phyloP scores from a whole-genome alignment of 108 stramenopile genomes.

The Pseudonitzschia multistriata region DNA sequence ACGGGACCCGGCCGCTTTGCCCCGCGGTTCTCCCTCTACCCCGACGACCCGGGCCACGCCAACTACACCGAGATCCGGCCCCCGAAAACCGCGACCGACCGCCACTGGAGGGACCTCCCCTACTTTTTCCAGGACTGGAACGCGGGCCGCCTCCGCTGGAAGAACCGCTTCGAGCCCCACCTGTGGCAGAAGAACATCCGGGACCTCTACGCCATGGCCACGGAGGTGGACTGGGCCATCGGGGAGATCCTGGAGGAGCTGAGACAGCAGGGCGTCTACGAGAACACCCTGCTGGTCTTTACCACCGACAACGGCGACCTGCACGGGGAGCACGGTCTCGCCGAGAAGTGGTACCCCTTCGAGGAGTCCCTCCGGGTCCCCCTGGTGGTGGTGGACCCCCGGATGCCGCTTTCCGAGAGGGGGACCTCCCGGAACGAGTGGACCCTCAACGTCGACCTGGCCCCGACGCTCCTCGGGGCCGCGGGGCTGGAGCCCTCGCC shows the following conservation, averaged over 20 bases:
- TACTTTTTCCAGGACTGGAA: conserved; percentile 43
- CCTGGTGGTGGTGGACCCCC: conserved; percentile 72
- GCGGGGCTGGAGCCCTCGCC: conserved; percentile 51
- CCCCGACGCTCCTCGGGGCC: conserved; percentile 72
- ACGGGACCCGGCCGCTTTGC: too few relatives aligned
- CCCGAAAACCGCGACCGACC: conserved; percentile 40
- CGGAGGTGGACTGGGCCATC: conserved; percentile 71
- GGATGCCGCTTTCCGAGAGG: conserved; percentile 48
- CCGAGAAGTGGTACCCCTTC: conserved; percentile 70
- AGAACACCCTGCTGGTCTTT: conserved; percentile 79
- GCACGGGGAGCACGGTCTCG: conserved; percentile 50
- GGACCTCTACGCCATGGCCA: conserved; percentile 75
- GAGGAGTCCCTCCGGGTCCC: conserved; percentile 81
- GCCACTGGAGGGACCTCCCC: conserved; percentile 37
- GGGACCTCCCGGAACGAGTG: conserved; percentile 65
- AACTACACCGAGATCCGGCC: conserved; percentile 55
- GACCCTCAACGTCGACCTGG: conserved; percentile 77
- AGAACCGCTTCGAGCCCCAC: conserved; percentile 53
- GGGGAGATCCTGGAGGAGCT: conserved; percentile 68
- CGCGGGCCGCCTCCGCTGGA: conserved; percentile 68
- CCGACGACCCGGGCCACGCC: conserved; percentile 58
- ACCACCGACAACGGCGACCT: conserved; percentile 85
- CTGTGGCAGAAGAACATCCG: conserved; percentile 53
- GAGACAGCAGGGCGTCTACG: conserved; percentile 46
- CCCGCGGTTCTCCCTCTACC: conserved; percentile 47